Percentiles rank a stretch among this genome's conserved stretches.
These are phyloP conservation scores for Dictyostelium discoideum DNA, from an alignment of 78 protist species.

Conservation along the genomic window DNA sequence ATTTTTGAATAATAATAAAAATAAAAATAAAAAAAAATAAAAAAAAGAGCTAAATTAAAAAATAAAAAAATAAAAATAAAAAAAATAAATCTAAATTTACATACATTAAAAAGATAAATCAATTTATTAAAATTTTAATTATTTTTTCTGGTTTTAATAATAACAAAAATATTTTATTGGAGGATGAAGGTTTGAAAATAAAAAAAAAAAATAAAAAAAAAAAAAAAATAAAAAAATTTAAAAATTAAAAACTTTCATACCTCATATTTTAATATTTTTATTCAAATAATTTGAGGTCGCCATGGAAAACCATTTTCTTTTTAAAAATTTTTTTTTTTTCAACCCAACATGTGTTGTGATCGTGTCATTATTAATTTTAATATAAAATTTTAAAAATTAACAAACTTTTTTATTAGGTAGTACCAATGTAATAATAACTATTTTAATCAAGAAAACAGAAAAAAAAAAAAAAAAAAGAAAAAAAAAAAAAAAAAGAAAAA, in stretches of 20 bases:
- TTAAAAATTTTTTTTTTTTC: background rate
- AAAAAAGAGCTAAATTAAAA: too few relatives aligned
- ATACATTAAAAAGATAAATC: background rate
- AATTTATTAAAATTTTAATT: background rate
- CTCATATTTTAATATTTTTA: background rate
- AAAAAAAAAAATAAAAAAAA: background rate
- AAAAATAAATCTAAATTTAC: background rate
- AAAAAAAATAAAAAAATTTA: background rate
- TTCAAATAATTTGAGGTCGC: background rate
- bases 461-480: background rate
- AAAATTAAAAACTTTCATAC: background rate
- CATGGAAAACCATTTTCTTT: background rate
- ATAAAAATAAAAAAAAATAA: too few relatives aligned
- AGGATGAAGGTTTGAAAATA: background rate
- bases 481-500: background rate
- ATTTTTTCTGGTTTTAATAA: background rate
- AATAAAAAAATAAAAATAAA: background rate
- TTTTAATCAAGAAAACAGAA: background rate
- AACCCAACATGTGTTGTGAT: background rate
- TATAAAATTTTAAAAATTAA: background rate
- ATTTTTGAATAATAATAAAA: background rate
- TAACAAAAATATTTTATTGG: background rate
- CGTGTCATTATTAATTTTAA: background rate
- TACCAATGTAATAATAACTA: background rate
- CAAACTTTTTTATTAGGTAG: background rate